Evolutionary conservation across 1,284 basidiomycete genomes (phyloP), one percentile per base, ranked within the genome.

Genomic region (Trichosporon sp.): DNA sequence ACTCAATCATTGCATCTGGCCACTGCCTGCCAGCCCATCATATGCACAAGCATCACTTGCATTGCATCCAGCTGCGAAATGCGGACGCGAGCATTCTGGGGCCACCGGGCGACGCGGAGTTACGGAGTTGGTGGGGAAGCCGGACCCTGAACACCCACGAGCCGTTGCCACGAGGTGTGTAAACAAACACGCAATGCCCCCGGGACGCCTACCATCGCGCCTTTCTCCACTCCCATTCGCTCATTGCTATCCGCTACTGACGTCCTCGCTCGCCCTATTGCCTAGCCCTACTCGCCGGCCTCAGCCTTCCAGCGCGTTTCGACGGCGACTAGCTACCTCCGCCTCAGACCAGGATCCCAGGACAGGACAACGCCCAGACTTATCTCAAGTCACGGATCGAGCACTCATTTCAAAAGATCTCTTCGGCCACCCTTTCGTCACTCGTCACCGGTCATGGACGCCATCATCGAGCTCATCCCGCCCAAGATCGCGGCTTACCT

Each of bases 391-490:
- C 44, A 23, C 44, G 44, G n/a, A n/a, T n/a, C n/a, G n/a, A n/a
- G n/a, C 19, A 9, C 19, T 23, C 9, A 7, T 19, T 19, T 9
- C 49, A 54, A 29, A 54, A 29, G 25, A 23, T 54, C 16, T 21
- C 14, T 16, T 54, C 49, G n/a, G n/a, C n/a, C n/a, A 29, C 10
- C 25, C 49, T 16, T 27, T n/a, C 27, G 16, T n/a, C 57, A 21
- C 40, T 19, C 46, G 46, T 25, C 54, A 16, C 29, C 54, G 54
- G 34, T n/a, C 33, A 61, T 64, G 57, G 64, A 68, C 60, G 62
- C 66, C n/a, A 32, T 65, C 60, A 31, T 67, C 64, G 64, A 59
- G 56, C 60, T 60, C 59, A 62, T 69, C 61, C 68, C 68, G 34
- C 65, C 68, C 56, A 63, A 66, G 65, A 19, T 66, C 40, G 65